Evolutionary conservation across 2,329 filamentous ascomycete genomes (phyloP).

Genomic region (Penicillium brevicompactum): DNA sequence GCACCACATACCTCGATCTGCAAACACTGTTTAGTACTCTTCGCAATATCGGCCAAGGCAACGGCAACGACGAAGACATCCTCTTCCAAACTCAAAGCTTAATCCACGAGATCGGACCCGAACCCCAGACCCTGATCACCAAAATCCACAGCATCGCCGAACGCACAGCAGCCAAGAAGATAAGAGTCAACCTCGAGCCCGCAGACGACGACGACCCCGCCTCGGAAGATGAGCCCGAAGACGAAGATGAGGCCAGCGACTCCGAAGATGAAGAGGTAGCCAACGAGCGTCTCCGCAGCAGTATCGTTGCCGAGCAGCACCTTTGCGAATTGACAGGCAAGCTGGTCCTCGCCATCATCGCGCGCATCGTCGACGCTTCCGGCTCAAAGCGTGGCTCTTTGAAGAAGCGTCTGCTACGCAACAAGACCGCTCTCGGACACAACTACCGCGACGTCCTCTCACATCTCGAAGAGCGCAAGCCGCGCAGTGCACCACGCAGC

Average conservation of each 20-base stretch:
- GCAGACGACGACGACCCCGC: constrained; percentile 74
- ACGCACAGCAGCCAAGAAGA: constrained; percentile 72
- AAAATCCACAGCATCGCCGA: constrained; percentile 78
- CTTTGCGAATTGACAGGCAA: constrained; percentile 85
- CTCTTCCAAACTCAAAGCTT: constrained; percentile 62
- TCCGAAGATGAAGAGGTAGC: constrained; percentile 38
- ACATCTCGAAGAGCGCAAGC: constrained; percentile 72
- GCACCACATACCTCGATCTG: constrained; percentile 77
- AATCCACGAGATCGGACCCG: constrained; percentile 68
- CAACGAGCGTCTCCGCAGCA: constrained; percentile 62
- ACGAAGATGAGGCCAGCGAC: constrained; percentile 37
- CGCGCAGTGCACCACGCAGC: constrained; percentile 25
- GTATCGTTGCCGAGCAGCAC: constrained; percentile 78
- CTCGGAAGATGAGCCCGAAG: constrained; percentile 61
- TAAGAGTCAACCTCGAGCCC: constrained; percentile 46
- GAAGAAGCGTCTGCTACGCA: constrained; percentile 71
- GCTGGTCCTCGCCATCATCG: constrained; percentile 77
- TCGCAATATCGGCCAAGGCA: constrained; percentile 51
- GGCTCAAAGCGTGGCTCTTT: constrained; percentile 65
- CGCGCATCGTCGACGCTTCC: constrained; percentile 69
- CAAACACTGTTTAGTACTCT: constrained; percentile 78
- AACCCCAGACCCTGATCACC: constrained; percentile 67
- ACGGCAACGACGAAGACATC: constrained; percentile 46
- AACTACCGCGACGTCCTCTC: constrained; percentile 85
- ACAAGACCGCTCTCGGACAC: constrained; percentile 75